These are phyloP conservation scores for Linderina pennispora DNA, from an alignment of 192 early-diverging fungal genomes.

Conservation along the genomic window DNA sequence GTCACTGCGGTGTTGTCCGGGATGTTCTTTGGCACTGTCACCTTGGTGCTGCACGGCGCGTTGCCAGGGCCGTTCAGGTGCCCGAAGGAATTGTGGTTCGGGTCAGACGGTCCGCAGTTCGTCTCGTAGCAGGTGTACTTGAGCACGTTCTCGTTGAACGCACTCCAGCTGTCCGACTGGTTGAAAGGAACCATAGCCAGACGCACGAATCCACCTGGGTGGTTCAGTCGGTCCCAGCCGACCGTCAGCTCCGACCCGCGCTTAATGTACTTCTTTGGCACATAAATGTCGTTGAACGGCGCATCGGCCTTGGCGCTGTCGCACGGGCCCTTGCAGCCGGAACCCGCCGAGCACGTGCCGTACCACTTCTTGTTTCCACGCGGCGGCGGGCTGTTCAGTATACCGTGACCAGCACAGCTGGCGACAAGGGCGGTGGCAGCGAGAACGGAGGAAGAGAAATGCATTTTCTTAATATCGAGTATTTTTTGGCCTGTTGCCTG, in stretches of 20 bases:
- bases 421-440: slow-evolving; percentile 29
- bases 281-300: slow-evolving; percentile 50
- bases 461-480: slow-evolving; percentile 8
- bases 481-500: slow-evolving; percentile 8
- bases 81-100: slow-evolving; percentile 36
- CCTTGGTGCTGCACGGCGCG: slow-evolving; percentile 45
- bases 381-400: slow-evolving; percentile 23
- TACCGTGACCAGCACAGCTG: slow-evolving; percentile 37
- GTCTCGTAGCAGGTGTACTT: slow-evolving; percentile 56
- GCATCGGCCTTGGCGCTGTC: slow-evolving; percentile 44
- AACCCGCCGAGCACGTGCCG: slow-evolving; percentile 47
- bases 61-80: slow-evolving; percentile 50
- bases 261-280: slow-evolving; percentile 46
- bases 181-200: slow-evolving; percentile 54
- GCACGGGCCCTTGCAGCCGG: slow-evolving; percentile 58
- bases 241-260: slow-evolving; percentile 51
- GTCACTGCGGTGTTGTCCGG: slow-evolving; percentile 49
- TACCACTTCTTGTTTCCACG: slow-evolving; percentile 43
- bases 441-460: slow-evolving; percentile 16
- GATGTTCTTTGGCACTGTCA: slow-evolving; percentile 49
- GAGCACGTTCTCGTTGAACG: slow-evolving; percentile 50
- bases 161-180: slow-evolving; percentile 51
- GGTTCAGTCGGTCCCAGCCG: slow-evolving; percentile 53
- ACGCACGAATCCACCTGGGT: slow-evolving; percentile 59
- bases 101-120: slow-evolving; percentile 48